These are phyloP conservation scores for Aschersonia sp. DNA, from an alignment of 2,329 filamentous ascomycete genomes.

Conservation along the genomic window DNA sequence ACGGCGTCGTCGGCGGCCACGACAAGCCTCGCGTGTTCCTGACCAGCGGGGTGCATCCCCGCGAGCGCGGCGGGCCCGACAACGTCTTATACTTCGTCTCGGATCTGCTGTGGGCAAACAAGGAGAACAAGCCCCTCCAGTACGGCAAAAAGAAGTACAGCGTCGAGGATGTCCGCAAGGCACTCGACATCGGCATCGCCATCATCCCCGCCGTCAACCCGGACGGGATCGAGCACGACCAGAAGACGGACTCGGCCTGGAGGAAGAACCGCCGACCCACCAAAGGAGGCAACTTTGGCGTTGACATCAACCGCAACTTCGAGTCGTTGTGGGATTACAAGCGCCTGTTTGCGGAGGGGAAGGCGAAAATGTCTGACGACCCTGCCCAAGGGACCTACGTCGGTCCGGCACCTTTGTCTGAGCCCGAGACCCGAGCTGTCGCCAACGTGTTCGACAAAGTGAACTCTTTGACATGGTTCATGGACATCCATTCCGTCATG, in stretches of 20 bases:
- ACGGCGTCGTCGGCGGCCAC: conserved; percentile 27
- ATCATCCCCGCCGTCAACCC: conserved; percentile 38
- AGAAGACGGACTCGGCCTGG: conserved; percentile 34
- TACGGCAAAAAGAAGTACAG: conserved; percentile 39
- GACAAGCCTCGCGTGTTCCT: conserved; percentile 33
- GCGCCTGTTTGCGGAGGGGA: conserved; percentile 20
- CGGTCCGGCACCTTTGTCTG: conserved; percentile 35
- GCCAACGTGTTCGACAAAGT: conserved; percentile 36
- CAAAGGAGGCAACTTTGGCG: conserved; percentile 22
- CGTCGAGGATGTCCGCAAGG: conserved; percentile 33
- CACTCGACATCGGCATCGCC: conserved; percentile 37
- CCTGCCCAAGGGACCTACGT: conserved; percentile 27
- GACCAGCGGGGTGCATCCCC: conserved; percentile 38
- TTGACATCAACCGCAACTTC: conserved; percentile 43
- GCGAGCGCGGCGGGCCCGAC: conserved; percentile 42
- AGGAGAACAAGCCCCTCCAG: conserved; percentile 29
- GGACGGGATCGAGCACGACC: conserved; percentile 37
- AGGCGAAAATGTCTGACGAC: conserved; percentile 1
- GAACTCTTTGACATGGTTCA: conserved; percentile 36
- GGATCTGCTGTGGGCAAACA: conserved; percentile 39
- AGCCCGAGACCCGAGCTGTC: conserved; percentile 40
- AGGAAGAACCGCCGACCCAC: conserved; percentile 38
- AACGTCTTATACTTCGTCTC: conserved; percentile 42
- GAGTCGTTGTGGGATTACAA: conserved; percentile 42
- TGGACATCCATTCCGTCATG: conserved; percentile 41